Evolutionary conservation across 352 stramenopile genomes (phyloP).

Genomic region (Phytophthora capsici): DNA sequence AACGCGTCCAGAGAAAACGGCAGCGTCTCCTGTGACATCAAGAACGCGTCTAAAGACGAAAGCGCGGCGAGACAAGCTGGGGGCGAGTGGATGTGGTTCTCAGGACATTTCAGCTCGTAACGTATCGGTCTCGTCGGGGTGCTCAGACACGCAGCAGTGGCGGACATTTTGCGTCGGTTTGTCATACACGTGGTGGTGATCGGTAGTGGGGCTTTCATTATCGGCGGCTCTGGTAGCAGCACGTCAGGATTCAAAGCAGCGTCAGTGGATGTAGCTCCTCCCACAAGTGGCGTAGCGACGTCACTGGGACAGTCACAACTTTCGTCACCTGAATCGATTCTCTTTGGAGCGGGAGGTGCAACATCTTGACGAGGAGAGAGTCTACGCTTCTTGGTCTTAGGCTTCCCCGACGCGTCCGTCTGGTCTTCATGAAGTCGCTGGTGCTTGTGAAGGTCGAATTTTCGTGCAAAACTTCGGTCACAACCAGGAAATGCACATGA

Average conservation of each 20-base stretch:
- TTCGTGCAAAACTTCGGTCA: slow-evolving; percentile 55
- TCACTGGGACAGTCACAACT: slow-evolving; percentile 41
- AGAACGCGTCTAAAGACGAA: slow-evolving; percentile 51
- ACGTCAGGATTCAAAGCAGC: slow-evolving; percentile 17
- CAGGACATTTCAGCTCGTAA: slow-evolving; percentile 62
- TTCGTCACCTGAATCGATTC: slow-evolving; percentile 19
- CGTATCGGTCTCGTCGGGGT: slow-evolving; percentile 35
- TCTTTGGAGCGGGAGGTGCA: slow-evolving; percentile 1
- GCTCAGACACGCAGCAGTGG: slow-evolving; percentile 24
- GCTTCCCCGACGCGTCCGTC: slow-evolving; percentile 12
- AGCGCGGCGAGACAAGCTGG: slow-evolving; percentile 59
- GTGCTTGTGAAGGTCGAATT: slow-evolving; percentile 82
- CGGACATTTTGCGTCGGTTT: slow-evolving; percentile 29
- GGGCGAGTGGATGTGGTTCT: slow-evolving; percentile 64
- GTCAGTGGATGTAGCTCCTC: slow-evolving; percentile 5
- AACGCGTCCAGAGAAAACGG: slow-evolving; percentile 42
- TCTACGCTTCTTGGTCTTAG: slow-evolving; percentile 46
- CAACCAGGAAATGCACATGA: slow-evolving; percentile 58
- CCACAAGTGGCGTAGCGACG: slow-evolving; percentile 21
- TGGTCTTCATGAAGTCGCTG: slow-evolving; percentile 56
- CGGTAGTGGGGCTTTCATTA: slow-evolving; percentile 8
- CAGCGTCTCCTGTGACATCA: slow-evolving; percentile 43
- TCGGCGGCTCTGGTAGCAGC: slow-evolving; percentile 13
- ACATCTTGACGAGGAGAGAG: slow-evolving; percentile 22
- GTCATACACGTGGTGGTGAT: slow-evolving; percentile 5